Evolutionary conservation across 768 basidiomycete genomes (phyloP), one percentile per base, ranked within the genome.

Genomic region (Macrolepiota dolichaula): DNA sequence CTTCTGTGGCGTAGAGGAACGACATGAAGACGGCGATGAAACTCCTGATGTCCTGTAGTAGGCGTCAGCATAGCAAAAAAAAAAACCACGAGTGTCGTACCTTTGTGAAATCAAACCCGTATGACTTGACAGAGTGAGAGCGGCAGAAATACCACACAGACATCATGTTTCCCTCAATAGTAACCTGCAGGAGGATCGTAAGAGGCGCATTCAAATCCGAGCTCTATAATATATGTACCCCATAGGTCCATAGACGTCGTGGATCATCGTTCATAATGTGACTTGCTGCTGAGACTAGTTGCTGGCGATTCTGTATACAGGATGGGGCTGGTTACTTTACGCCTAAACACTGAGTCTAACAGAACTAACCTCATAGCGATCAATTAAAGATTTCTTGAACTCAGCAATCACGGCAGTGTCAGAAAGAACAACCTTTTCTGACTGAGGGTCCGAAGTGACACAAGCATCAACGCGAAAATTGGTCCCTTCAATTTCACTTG

Each of bases 121-220:
- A 38, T 13, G 63, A 49, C 40, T 56, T 63, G 9, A 56, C 54
- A 5, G 63, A 63, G 32, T 63, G 63, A 13, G 58, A 42, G 10
- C 59, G 63, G 11, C 58, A 63, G 35, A 59, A 63, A 35, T 63
- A 63, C 58, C 58, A 63, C 0, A 63, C 17, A 7, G 63, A 46
- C 19, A 60, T 51, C 13, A 25, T 44, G 24, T 55, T 47, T 22
- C 60, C 47, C 36, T 63, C 63, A 9, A 63, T 63, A 1, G 62
- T 59, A 9, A 63, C 42, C 62, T 63, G 38, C 2, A 6, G 19
- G 22, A 5, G 4, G 24, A 6, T 53, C n/a, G 35, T 3, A 11
- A 17, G 35, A 2, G 1, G 32, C 19, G 19, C 7, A 3, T 3
- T 32, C 29, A 3, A 3, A 3, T 32, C 22, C 36, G 19, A n/a